Conservation (phyloP, 495 filamentous ascomycete species). For the Parathielavia appendiculata region DNA sequence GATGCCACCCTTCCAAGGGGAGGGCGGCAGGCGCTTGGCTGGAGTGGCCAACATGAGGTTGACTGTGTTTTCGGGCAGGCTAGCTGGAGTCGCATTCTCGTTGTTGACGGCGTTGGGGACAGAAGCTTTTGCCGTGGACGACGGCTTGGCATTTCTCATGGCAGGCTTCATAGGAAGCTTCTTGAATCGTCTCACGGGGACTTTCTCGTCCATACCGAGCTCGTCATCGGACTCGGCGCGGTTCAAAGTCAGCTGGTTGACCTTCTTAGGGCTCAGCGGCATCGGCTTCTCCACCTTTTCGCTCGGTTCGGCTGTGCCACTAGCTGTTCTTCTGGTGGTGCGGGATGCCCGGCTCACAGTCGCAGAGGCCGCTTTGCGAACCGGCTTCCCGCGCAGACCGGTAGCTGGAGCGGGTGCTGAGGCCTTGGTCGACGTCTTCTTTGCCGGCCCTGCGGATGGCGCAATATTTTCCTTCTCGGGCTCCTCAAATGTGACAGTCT, state of each 20-base stretch:
- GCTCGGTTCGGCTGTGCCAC: slow-evolving; percentile 2
- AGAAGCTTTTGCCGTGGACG: not conserved
- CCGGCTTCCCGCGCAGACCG: slow-evolving; percentile 27
- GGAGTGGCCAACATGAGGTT: slow-evolving; percentile 41
- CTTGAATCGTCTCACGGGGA: slow-evolving; percentile 42
- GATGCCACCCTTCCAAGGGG: slow-evolving; percentile 47
- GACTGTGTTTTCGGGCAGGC: slow-evolving; percentile 19
- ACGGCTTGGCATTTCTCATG: slow-evolving; percentile 20
- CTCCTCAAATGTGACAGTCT: slow-evolving; percentile 53
- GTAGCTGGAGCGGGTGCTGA: slow-evolving; percentile 9
- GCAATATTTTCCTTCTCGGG: slow-evolving; percentile 53
- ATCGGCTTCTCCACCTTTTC: slow-evolving; percentile 27
- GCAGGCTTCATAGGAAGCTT: slow-evolving; percentile 43
- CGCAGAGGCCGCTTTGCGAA: slow-evolving; percentile 23
- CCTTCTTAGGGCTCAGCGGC: slow-evolving; percentile 53
- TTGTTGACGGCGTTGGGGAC: not conserved
- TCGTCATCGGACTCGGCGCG: slow-evolving; percentile 48
- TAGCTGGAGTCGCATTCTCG: slow-evolving; percentile 17
- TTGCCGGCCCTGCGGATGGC: slow-evolving; percentile 26
- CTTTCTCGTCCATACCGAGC: slow-evolving; percentile 47
- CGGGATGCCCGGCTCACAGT: slow-evolving; percentile 16
- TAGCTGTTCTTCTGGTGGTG: slow-evolving; percentile 12
- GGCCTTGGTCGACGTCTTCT: slow-evolving; percentile 22
- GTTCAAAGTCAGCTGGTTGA: slow-evolving; percentile 43
- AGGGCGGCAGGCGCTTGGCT: slow-evolving; percentile 42